Evolutionary conservation across 2,329 filamentous ascomycete genomes (phyloP).

Genomic region (Pseudodiploospora longispora): DNA sequence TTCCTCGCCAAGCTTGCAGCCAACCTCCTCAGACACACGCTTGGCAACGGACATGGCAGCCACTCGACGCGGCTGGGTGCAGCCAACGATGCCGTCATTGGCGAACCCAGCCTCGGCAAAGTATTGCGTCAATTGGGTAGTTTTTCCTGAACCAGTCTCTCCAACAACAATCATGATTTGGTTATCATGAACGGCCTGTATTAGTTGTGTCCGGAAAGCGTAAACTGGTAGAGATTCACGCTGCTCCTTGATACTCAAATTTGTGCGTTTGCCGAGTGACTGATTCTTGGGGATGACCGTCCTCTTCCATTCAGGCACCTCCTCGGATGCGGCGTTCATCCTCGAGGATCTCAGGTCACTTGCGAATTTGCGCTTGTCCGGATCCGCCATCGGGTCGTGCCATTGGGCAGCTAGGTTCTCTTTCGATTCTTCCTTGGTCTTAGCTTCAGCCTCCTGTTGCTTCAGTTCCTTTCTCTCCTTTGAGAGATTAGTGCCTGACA

Average conservation of each 20-base stretch:
- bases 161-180: slow-evolving; percentile 94
- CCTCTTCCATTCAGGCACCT: slow-evolving; percentile 87
- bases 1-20: slow-evolving; percentile 81
- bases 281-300: slow-evolving; percentile 72
- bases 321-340: slow-evolving; percentile 51
- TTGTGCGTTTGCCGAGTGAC: slow-evolving; percentile 77
- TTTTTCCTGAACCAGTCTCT: slow-evolving; percentile 95
- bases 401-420: slow-evolving; percentile 85
- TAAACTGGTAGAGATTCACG: slow-evolving; percentile 83
- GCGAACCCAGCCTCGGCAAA: slow-evolving; percentile 87
- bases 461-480: slow-evolving; percentile 85
- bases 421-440: slow-evolving; percentile 63
- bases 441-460: slow-evolving; percentile 78
- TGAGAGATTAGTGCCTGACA: slow-evolving; percentile 80
- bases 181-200: slow-evolving; percentile 79
- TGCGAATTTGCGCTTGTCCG: slow-evolving; percentile 81
- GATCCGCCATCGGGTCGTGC: slow-evolving; percentile 92
- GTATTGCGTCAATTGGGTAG: slow-evolving; percentile 92
- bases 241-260: slow-evolving; percentile 91
- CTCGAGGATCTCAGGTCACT: slow-evolving; percentile 69
- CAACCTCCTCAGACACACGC: slow-evolving; percentile 92
- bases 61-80: slow-evolving; percentile 93
- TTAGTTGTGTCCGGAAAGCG: slow-evolving; percentile 77
- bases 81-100: slow-evolving; percentile 83
- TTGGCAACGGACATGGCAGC: slow-evolving; percentile 97